phyloP scores from a whole-genome alignment of 2,329 filamentous ascomycete genomes.

The Didymella sp. region DNA sequence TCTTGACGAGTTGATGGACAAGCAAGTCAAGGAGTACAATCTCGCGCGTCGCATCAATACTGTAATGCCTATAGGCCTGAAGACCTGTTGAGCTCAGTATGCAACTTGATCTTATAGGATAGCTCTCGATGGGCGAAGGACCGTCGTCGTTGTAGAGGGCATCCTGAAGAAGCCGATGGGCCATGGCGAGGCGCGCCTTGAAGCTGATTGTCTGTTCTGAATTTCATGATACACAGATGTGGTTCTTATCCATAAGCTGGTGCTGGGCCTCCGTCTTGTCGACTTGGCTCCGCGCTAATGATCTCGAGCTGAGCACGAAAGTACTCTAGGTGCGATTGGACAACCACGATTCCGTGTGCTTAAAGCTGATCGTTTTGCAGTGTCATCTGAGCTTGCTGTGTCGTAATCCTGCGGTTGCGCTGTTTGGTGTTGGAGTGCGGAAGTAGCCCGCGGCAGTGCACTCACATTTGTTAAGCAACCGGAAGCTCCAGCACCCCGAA shows the following conservation, averaged over 20 bases:
- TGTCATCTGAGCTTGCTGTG: not conserved
- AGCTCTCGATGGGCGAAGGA: not conserved
- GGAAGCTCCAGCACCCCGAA: constrained; percentile 4
- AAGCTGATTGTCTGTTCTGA: not conserved
- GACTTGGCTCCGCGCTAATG: not conserved
- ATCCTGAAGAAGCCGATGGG: not conserved
- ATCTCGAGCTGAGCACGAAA: not conserved
- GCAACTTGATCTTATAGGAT: not conserved
- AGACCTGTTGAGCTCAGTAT: not conserved
- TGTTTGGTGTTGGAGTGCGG: not conserved
- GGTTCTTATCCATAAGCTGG: not conserved
- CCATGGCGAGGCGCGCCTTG: not conserved
- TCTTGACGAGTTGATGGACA: not conserved
- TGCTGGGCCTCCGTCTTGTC: not conserved
- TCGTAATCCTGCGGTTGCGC: not conserved
- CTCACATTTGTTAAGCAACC: constrained; percentile 9
- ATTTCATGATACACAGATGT: not conserved
- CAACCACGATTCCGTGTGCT: not conserved
- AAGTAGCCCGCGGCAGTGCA: constrained; percentile 10
- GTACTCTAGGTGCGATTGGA: not conserved
- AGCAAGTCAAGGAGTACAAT: not conserved
- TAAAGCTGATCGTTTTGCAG: not conserved
- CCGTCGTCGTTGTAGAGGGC: not conserved
- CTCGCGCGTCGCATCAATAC: not conserved
- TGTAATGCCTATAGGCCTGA: not conserved